Percentiles rank a stretch among this genome's conserved stretches.
phyloP scores from a whole-genome alignment of 2,329 filamentous ascomycete genomes.

The Exophiala aquamarina region DNA sequence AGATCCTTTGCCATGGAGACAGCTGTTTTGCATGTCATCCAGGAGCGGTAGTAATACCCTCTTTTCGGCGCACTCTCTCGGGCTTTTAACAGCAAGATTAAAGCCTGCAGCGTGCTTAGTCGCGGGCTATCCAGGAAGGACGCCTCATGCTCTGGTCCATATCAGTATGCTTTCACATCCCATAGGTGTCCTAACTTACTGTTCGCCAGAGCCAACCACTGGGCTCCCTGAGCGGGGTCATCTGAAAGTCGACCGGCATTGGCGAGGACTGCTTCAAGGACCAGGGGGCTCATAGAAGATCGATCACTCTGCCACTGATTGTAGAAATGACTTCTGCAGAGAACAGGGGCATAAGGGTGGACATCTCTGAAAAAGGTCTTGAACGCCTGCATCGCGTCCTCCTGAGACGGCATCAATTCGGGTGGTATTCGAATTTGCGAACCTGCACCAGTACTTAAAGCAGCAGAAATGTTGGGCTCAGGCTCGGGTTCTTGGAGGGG shows the following conservation, averaged over 20 bases:
- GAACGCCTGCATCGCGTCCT: conserved; percentile 79
- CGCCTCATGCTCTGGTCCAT: conserved; percentile 73
- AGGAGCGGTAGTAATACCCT: conserved; percentile 95
- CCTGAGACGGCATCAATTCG: conserved; percentile 87
- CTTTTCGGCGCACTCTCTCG: conserved; percentile 88
- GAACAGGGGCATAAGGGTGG: conserved; percentile 87
- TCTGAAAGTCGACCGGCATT: conserved; percentile 82
- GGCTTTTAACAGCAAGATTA: conserved; percentile 85
- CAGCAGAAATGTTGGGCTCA: conserved; percentile 65
- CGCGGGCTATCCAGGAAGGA: conserved; percentile 91
- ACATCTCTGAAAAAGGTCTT: conserved; percentile 87
- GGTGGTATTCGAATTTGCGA: conserved; percentile 83
- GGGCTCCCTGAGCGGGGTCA: conserved; percentile 78
- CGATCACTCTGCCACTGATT: conserved; percentile 85
- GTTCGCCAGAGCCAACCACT: conserved; percentile 88
- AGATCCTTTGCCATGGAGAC: conserved; percentile 92
- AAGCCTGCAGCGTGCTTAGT: conserved; percentile 85
- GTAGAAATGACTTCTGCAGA: conserved; percentile 80
- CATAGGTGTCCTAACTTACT: conserved; percentile 54
- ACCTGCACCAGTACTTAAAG: conserved; percentile 66
- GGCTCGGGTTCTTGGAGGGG: conserved; percentile 69
- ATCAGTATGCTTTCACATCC: conserved; percentile 16
- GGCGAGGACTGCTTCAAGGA: conserved; percentile 88
- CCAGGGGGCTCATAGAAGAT: conserved; percentile 80
- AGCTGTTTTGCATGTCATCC: conserved; percentile 92